Percentiles rank a stretch among this genome's conserved stretches.
Conservation (phyloP, 2,329 filamentous ascomycete genomes). For the Ophiostoma australiae region DNA sequence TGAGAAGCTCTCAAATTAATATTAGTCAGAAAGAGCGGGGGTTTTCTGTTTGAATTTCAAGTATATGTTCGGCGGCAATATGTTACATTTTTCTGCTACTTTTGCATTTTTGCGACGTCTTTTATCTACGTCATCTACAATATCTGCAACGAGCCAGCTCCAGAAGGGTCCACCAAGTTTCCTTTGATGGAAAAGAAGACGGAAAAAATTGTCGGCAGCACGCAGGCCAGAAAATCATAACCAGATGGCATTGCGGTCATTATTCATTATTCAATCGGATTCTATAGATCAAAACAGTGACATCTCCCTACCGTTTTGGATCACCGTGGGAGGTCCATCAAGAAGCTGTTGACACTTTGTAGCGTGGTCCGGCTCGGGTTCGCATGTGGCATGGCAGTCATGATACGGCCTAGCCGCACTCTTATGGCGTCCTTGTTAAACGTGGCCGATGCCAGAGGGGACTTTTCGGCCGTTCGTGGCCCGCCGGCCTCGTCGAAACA, state of each 20-base stretch:
- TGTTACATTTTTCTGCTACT: not conserved
- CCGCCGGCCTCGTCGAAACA: slow-evolving; percentile 55
- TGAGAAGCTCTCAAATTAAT: slow-evolving; percentile 34
- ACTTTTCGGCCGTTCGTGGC: slow-evolving; percentile 27
- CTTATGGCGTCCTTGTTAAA: slow-evolving; percentile 74
- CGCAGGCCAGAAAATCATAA: not conserved
- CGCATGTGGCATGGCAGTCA: slow-evolving; percentile 69
- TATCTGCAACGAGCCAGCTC: not conserved
- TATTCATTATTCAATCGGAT: slow-evolving; percentile 9
- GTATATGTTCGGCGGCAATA: not conserved
- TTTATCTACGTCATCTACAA: not conserved
- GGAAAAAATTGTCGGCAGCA: not conserved
- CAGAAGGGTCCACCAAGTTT: too few relatives aligned
- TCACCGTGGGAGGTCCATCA: slow-evolving; percentile 57
- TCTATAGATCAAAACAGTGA: not conserved
- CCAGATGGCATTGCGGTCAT: not conserved
- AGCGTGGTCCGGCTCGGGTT: slow-evolving; percentile 82
- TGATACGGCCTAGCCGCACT: slow-evolving; percentile 73
- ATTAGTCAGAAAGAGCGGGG: not conserved
- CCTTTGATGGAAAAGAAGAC: not conserved
- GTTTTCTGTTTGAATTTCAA: not conserved
- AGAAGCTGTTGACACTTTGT: slow-evolving; percentile 84
- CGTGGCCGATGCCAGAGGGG: slow-evolving; percentile 19
- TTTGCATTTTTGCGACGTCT: not conserved
- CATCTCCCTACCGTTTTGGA: not conserved